Base-by-base conservation (phyloP, 2,329 filamentous ascomycete genomes). In the Nemania sp. region DNA sequence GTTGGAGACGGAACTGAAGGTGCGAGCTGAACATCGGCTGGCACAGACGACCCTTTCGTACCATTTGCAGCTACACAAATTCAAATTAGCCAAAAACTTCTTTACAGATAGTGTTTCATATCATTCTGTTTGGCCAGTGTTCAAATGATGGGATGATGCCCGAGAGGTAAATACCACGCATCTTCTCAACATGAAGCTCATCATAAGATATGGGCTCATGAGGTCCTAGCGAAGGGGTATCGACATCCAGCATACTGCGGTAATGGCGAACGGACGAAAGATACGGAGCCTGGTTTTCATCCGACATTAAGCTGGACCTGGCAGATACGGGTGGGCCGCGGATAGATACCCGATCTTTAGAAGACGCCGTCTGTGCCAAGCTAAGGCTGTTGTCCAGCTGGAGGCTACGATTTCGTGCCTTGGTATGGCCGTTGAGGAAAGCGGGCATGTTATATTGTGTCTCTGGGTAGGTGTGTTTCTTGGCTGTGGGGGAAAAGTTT, bases 221-320 rank as follows among this genome's bases (percentile, higher is more conserved):
- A 4, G 74, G 70, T 6, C 68, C 72, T 20, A 81, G 69, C 11
- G 79, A 78, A 2, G 76, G 73, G 23, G 74, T 73, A 39, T 80
- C 79, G 15, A 82, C 70, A 40, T 80, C 75, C 17, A 82, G 71
- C 80, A 83, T 80, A 66, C 79, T 83, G 54, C 77, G 74, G 60
- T 76, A 80, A 37, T 72, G 71, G 33, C 64, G 66, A 50, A 69
- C 62, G 22, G 63, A 54, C 37, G n/a, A n/a, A n/a, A n/a, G n/a
- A n/a, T n/a, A n/a, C n/a, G 64, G 64, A 67, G 60, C 60, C 67
- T 72, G 62, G 37, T 74, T 72, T 57, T 75, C 71, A 23, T 66
- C 53, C 11, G 68, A 60, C 24, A 73, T 59, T 51, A 70, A 76
- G 63, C 70, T 70, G 51, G 69, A 69, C 52, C 71, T 66, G 9